These are phyloP conservation scores for Pseudocercospora pini-densiflorae DNA, from an alignment of 2,329 filamentous ascomycete species.

Conservation along the genomic window DNA sequence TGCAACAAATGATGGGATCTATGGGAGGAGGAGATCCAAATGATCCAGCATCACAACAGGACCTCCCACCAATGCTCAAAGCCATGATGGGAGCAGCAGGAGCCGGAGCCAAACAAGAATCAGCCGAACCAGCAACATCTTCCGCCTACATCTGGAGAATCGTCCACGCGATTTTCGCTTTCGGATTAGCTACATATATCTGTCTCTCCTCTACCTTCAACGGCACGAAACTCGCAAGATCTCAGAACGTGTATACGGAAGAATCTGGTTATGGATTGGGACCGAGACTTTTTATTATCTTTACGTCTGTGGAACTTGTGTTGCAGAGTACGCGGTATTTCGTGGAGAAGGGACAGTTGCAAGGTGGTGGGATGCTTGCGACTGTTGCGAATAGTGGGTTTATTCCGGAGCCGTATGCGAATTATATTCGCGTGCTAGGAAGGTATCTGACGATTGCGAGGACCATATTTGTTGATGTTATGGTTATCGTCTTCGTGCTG, in stretches of 20 bases:
- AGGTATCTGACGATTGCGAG: constrained; percentile 73
- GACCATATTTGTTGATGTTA: constrained; percentile 73
- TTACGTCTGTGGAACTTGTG: constrained; percentile 75
- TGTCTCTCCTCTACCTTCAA: constrained; percentile 70
- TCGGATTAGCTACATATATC: constrained; percentile 73
- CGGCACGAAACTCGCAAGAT: constrained; percentile 65
- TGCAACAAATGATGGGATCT: constrained; percentile 56
- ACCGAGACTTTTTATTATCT: constrained; percentile 75
- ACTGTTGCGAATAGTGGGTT: constrained; percentile 62
- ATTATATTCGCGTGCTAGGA: constrained; percentile 64
- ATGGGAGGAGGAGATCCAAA: constrained; percentile 40
- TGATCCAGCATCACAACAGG: constrained; percentile 46
- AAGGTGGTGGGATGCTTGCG: constrained; percentile 66
- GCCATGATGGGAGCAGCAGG: constrained; percentile 48
- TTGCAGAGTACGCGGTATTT: constrained; percentile 74
- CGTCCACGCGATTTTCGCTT: constrained; percentile 72
- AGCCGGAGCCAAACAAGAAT: constrained; percentile 36
- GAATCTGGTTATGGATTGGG: constrained; percentile 47
- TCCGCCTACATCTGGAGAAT: constrained; percentile 69
- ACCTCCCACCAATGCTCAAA: constrained; percentile 50
- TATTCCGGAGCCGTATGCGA: constrained; percentile 66
- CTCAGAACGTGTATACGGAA: constrained; percentile 43
- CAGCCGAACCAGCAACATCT: constrained; percentile 44
- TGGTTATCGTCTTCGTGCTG: constrained; percentile 77
- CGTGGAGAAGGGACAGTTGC: constrained; percentile 64